Conservation (phyloP, 1,284 basidiomycete genomes). For the Baeospora myosura region DNA sequence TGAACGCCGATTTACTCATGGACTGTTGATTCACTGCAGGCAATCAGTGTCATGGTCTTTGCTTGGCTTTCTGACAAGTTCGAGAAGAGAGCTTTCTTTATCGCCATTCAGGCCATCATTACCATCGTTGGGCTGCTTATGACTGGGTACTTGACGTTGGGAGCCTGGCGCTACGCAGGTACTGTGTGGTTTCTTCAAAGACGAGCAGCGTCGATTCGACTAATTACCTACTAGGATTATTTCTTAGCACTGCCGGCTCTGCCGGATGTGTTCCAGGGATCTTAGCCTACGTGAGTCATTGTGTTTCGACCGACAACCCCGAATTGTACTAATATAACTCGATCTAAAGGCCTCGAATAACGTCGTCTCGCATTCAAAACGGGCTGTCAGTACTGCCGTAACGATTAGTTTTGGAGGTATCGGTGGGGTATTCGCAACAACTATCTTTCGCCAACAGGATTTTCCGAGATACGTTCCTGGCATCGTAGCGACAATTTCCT, state of each 20-base stretch:
- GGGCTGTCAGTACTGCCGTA: slow-evolving; percentile 36
- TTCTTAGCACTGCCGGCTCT: slow-evolving; percentile 35
- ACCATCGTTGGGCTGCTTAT: slow-evolving; percentile 32
- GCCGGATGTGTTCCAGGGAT: slow-evolving; percentile 37
- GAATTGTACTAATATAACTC: slow-evolving; percentile 8
- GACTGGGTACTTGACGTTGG: slow-evolving; percentile 29
- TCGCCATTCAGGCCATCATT: slow-evolving; percentile 32
- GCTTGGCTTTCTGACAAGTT: slow-evolving; percentile 39
- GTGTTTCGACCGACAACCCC: slow-evolving; percentile 1
- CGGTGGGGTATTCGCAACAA: slow-evolving; percentile 36
- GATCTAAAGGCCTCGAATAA: slow-evolving; percentile 36
- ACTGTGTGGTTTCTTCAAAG: slow-evolving; percentile 8
- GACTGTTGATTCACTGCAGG: slow-evolving; percentile 18
- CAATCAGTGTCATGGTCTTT: slow-evolving; percentile 31
- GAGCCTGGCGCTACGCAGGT: slow-evolving; percentile 35
- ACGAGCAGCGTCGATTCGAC: slow-evolving; percentile 5
- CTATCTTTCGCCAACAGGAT: slow-evolving; percentile 32
- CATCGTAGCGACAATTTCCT: slow-evolving; percentile 11
- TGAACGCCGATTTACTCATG: neutral
- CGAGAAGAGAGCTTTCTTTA: slow-evolving; percentile 31
- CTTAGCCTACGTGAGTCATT: slow-evolving; percentile 35
- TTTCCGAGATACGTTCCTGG: slow-evolving; percentile 36
- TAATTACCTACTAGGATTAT: slow-evolving; percentile 27
- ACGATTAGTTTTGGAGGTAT: slow-evolving; percentile 37
- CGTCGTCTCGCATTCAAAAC: slow-evolving; percentile 37